Base-by-base conservation (phyloP, 163 green algal genomes). In the Picocystis sp. region DNA sequence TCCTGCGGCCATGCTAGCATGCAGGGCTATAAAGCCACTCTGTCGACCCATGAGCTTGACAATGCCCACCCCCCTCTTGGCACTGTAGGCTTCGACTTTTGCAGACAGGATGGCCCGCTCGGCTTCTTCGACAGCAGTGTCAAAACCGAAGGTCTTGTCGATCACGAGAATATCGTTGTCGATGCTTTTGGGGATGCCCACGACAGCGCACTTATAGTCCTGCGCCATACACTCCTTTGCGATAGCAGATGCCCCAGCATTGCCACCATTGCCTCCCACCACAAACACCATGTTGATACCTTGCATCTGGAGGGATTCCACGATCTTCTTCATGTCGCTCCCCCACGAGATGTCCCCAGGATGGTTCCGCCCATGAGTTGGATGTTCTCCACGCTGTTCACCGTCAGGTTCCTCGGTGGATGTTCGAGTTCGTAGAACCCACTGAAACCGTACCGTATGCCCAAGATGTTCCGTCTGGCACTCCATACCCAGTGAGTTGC, bases 141-240 rank as follows among this genome's bases (percentile, higher is more conserved):
- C 84, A 62, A 97, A 97, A 5, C 84, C 84, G 60, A 94, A 94
- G 65, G 84, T 93, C 57, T 74, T 72, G 67, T 93, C 83, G 47
- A 93, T 84, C 44, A 97, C 62, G 52, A 93, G 70, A 53, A 97
- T 96, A 70, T 97, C 89, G 58, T 97, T 97, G 70, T 97, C 89
- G 34, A 97, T 97, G 15, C 79, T 93, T 73, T 98, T 98, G 24
- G 89, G 89, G 34, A 97, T 80, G 10, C 78, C 89, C 15, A 90
- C 70, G 11, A 95, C 84, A 15, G 72, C 63, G 62, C 72, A 64
- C 29, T 72, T 58, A 55, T 74, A 79, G 60, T 74, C 71, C 65
- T 83, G 70, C 38, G 44, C 47, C 55, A 78, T 62, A 34, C 83
- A 87, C 69, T 93, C 82, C 29, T 82, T 53, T 33, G 80, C 62